These are phyloP conservation scores for Venturiaceae sp. DNA, from an alignment of 2,329 filamentous ascomycete genomes.

Conservation along the genomic window DNA sequence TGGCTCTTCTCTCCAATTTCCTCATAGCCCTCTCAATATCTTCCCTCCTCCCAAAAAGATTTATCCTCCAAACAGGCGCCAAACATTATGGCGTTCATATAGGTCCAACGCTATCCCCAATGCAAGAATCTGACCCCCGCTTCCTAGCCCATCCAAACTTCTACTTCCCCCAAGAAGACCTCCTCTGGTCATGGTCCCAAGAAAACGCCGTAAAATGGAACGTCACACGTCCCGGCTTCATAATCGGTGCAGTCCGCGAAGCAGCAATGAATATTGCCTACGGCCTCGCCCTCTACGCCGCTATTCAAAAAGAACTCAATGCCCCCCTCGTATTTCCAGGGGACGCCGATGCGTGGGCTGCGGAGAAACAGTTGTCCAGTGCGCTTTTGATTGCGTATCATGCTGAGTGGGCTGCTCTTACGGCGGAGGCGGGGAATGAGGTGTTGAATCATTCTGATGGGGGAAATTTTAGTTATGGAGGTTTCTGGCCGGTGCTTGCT, in stretches of 20 bases:
- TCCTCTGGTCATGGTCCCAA: slow-evolving; percentile 27
- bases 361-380: slow-evolving; percentile 23
- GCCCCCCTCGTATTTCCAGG: slow-evolving; percentile 29
- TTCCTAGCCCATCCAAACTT: slow-evolving; percentile 33
- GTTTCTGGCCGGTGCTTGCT: slow-evolving; percentile 33
- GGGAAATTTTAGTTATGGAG: slow-evolving; percentile 30
- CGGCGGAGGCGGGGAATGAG: slow-evolving; percentile 26
- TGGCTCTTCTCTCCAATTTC: slow-evolving; percentile 31
- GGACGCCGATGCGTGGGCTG: slow-evolving; percentile 30
- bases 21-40: slow-evolving; percentile 25
- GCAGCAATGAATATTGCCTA: slow-evolving; percentile 34
- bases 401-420: slow-evolving; percentile 35
- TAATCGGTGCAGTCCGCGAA: slow-evolving; percentile 33
- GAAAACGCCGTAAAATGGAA: slow-evolving; percentile 23
- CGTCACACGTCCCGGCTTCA: slow-evolving; percentile 32
- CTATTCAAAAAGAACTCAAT: slow-evolving; percentile 27
- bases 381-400: slow-evolving; percentile 34
- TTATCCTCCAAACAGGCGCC: slow-evolving; percentile 34
- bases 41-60: slow-evolving; percentile 26
- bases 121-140: slow-evolving; percentile 31
- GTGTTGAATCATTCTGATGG: slow-evolving; percentile 35
- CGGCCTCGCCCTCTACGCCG: slow-evolving; percentile 34
- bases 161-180: slow-evolving; percentile 40
- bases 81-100: slow-evolving; percentile 38
- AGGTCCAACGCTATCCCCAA: slow-evolving; percentile 27